phyloP scores from a whole-genome alignment of 2,329 filamentous ascomycete species.

The Neonectria faginata region DNA sequence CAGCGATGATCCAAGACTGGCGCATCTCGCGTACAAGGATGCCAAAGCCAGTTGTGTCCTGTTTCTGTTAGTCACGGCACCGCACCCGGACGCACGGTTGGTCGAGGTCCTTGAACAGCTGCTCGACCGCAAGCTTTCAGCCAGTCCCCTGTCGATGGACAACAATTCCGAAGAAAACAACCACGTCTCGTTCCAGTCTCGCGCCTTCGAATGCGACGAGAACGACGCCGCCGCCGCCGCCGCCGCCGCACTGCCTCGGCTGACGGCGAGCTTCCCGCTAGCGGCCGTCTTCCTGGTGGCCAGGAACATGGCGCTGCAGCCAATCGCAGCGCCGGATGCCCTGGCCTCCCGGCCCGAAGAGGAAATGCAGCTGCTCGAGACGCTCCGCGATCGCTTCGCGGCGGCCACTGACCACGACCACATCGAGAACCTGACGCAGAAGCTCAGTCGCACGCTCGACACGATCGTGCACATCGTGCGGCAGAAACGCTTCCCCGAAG shows the following conservation, averaged over 20 bases:
- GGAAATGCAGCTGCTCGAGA: conserved; percentile 42
- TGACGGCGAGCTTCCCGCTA: conserved; percentile 40
- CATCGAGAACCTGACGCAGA: conserved; percentile 36
- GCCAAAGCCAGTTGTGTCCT: conserved; percentile 43
- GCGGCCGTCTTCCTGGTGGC: conserved; percentile 40
- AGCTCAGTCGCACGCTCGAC: conserved; percentile 36
- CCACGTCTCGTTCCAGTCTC: not conserved
- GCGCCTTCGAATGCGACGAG: conserved; percentile 15
- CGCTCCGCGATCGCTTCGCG: conserved; percentile 39
- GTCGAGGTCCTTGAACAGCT: conserved; percentile 32
- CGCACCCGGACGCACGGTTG: conserved; percentile 31
- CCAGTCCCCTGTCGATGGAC: not conserved
- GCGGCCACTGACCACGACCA: conserved; percentile 34
- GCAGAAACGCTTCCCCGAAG: conserved; percentile 33
- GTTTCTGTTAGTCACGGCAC: conserved; percentile 38
- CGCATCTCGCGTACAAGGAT: conserved; percentile 27
- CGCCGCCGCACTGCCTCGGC: conserved; percentile 28
- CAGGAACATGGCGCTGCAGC: conserved; percentile 31
- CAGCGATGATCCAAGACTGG: conserved; percentile 17
- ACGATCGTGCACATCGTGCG: conserved; percentile 35
- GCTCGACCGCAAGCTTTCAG: conserved; percentile 19
- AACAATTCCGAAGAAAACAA: conserved; percentile 1
- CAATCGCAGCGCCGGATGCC: conserved; percentile 32
- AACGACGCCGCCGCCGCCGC: conserved; percentile 24
- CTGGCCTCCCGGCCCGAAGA: conserved; percentile 34